phyloP scores from a whole-genome alignment of 2,329 filamentous ascomycete genomes.

The Venturia nashicola region DNA sequence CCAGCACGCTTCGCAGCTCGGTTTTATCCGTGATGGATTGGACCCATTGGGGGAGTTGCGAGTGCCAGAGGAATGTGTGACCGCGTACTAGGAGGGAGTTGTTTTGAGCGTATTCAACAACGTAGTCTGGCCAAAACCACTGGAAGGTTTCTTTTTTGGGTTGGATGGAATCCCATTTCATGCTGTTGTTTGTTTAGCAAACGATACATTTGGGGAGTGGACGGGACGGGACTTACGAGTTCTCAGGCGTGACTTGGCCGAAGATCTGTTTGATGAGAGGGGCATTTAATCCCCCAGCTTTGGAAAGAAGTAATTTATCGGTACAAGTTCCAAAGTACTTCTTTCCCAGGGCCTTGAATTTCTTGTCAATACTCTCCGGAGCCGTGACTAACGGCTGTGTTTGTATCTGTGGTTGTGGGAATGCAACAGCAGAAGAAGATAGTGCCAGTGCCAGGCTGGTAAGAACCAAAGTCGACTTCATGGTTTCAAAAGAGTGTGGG shows the following conservation, averaged over 20 bases:
- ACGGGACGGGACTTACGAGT: slow-evolving; percentile 25
- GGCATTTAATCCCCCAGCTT: slow-evolving; percentile 32
- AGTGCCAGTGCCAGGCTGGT: background rate
- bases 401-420: background rate
- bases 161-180: slow-evolving; percentile 44
- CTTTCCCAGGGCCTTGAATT: slow-evolving; percentile 2
- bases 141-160: slow-evolving; percentile 38
- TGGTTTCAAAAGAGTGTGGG: background rate
- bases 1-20: slow-evolving; percentile 42
- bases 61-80: slow-evolving; percentile 56
- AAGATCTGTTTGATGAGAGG: slow-evolving; percentile 49
- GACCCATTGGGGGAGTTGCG: slow-evolving; percentile 43
- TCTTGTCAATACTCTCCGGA: background rate
- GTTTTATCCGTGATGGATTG: slow-evolving; percentile 38
- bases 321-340: slow-evolving; percentile 49
- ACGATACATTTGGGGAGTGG: too few species aligned
- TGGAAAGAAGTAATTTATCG: slow-evolving; percentile 40
- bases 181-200: background rate
- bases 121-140: slow-evolving; percentile 44
- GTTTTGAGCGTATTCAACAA: slow-evolving; percentile 44
- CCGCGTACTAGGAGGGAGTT: slow-evolving; percentile 51
- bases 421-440: background rate
- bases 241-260: slow-evolving; percentile 54
- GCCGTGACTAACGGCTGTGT: background rate
- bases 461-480: background rate